phyloP scores from a whole-genome alignment of 306 rosid species.

The Glycine soja region DNA sequence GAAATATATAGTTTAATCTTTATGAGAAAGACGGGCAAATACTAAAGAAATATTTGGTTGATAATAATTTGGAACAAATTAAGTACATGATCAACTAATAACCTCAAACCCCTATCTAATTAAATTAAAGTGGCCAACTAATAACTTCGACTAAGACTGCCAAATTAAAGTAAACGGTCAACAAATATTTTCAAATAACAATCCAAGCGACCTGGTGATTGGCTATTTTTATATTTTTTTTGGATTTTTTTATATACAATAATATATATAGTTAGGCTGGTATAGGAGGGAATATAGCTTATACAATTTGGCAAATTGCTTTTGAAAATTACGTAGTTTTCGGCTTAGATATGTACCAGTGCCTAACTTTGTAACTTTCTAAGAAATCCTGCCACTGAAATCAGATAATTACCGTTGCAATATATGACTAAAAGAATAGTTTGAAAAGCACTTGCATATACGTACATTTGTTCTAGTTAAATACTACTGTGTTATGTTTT shows the following conservation, averaged over 20 bases:
- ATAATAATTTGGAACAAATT: not conserved
- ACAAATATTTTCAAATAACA: not conserved
- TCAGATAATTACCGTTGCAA: slow-evolving; percentile 13
- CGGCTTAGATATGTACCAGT: not conserved
- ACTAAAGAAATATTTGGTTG: not conserved
- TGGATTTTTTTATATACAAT: not conserved
- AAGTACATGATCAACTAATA: not conserved
- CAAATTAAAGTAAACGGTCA: slow-evolving; percentile 28
- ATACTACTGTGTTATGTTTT: not conserved
- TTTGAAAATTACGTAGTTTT: not conserved
- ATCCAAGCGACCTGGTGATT: slow-evolving; percentile 14
- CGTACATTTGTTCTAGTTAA: not conserved
- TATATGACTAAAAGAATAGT: slow-evolving; percentile 8
- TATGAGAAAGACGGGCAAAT: not conserved
- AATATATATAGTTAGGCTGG: not conserved
- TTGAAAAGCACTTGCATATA: slow-evolving; percentile 14
- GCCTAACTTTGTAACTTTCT: slow-evolving; percentile 27
- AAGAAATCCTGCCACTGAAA: not conserved
- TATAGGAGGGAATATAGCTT: not conserved
- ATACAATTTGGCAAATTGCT: slow-evolving; percentile 27
- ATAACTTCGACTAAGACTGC: not conserved
- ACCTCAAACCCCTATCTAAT: not conserved
- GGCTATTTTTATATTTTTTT: not conserved
- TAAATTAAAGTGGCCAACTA: slow-evolving; percentile 24
- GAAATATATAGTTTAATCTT: too few species aligned